These are phyloP conservation scores for Discostella pseudostelligera DNA, from an alignment of 108 stramenopile species.

Conservation along the genomic window DNA sequence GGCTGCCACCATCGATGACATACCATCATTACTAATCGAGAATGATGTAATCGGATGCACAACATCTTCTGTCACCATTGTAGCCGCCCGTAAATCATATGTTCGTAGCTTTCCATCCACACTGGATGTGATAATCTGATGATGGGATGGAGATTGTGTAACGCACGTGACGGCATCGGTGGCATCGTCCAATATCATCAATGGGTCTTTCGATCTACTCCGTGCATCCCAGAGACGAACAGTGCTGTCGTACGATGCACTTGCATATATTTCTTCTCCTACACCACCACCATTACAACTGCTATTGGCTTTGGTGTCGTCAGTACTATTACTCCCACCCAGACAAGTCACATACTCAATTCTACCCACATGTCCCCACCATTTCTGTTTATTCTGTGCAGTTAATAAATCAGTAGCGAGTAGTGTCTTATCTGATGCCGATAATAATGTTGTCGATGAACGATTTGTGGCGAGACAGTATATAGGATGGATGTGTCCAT, in stretches of 20 bases:
- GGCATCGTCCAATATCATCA: slow-evolving; percentile 74
- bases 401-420: slow-evolving; percentile 75
- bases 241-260: slow-evolving; percentile 76
- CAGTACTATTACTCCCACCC: slow-evolving; percentile 7
- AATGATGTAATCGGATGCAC: slow-evolving; percentile 64
- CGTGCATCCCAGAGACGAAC: slow-evolving; percentile 80
- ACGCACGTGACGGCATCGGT: slow-evolving; percentile 79
- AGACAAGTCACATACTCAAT: slow-evolving; percentile 71
- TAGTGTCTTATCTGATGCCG: slow-evolving; percentile 67
- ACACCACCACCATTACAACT: background rate
- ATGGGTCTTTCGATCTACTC: slow-evolving; percentile 50
- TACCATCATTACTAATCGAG: slow-evolving; percentile 54
- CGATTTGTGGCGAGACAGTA: slow-evolving; percentile 50
- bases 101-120: slow-evolving; percentile 77
- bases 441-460: slow-evolving; percentile 48
- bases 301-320: slow-evolving; percentile 1
- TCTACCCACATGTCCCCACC: slow-evolving; percentile 65
- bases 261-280: slow-evolving; percentile 56
- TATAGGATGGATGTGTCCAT: slow-evolving; percentile 71
- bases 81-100: slow-evolving; percentile 72
- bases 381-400: slow-evolving; percentile 53
- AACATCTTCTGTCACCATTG: slow-evolving; percentile 53
- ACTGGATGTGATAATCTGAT: slow-evolving; percentile 57
- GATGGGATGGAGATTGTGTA: slow-evolving; percentile 24
- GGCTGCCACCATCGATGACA: slow-evolving; percentile 48